phyloP scores from a whole-genome alignment of 306 rosid species.

The Luffa acutangula region DNA sequence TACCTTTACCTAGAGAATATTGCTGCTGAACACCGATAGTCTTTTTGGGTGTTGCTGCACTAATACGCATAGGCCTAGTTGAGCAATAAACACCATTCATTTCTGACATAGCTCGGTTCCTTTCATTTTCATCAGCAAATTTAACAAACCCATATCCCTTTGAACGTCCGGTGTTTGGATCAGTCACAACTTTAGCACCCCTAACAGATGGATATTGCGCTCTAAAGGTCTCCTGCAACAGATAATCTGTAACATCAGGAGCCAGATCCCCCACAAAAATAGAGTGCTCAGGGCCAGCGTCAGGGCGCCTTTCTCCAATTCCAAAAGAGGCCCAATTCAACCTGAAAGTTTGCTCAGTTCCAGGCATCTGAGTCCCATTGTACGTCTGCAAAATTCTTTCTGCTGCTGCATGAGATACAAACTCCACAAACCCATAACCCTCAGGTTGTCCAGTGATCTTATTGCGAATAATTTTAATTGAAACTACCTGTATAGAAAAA shows the following conservation, averaged over 20 bases:
- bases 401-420: conserved; percentile 76
- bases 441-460: conserved; percentile 77
- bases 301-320: conserved; percentile 78
- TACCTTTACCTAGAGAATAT: conserved; percentile 51
- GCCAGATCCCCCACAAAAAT: conserved; percentile 89
- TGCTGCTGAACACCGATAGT: conserved; percentile 54
- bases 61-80: conserved; percentile 83
- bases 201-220: conserved; percentile 66
- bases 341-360: conserved; percentile 71
- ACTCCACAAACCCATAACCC: conserved; percentile 86
- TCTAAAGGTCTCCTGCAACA: conserved; percentile 74
- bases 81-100: conserved; percentile 90
- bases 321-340: conserved; percentile 93
- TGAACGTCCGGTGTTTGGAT: conserved; percentile 74
- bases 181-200: conserved; percentile 88
- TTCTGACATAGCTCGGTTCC: conserved; percentile 87
- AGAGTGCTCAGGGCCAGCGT: conserved; percentile 79
- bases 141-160: conserved; percentile 91
- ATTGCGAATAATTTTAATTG: conserved; percentile 83
- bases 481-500: conserved; percentile 34
- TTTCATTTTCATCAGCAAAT: conserved; percentile 65
- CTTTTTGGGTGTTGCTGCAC: conserved; percentile 85
- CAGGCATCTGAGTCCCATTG: conserved; percentile 84
- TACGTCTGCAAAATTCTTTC: conserved; percentile 65
- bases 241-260: conserved; percentile 82